A percentile compares a stretch with the other conserved stretches of the same genome.
phyloP scores from a whole-genome alignment of 1,284 basidiomycete species.

The Malassezia sp. region DNA sequence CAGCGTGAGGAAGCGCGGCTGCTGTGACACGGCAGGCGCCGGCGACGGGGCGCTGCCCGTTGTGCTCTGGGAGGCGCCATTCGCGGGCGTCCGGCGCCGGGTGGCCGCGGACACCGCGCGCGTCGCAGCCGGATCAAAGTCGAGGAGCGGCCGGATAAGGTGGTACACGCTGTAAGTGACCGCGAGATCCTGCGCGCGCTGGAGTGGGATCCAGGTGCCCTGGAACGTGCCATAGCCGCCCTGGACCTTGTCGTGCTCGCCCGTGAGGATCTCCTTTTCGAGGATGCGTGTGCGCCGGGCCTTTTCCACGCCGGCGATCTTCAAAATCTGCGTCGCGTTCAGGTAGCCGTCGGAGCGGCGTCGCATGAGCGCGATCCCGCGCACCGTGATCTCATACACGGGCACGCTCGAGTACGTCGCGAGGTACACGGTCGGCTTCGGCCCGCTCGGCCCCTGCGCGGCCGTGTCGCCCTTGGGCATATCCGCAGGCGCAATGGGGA shows the following conservation, averaged over 20 bases:
- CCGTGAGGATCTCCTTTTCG: constrained; percentile 90
- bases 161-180: constrained; percentile 43
- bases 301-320: constrained; percentile 96
- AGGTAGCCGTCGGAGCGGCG: constrained; percentile 76
- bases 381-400: constrained; percentile 54
- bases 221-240: constrained; percentile 99
- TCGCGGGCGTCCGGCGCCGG: not conserved
- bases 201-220: constrained; percentile 67
- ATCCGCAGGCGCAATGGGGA: not conserved
- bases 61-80: not conserved
- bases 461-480: not conserved
- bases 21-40: constrained; percentile 8
- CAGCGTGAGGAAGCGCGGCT: constrained; percentile 32
- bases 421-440: constrained; percentile 38
- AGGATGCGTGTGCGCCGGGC: constrained; percentile 90
- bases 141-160: constrained; percentile 40
- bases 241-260: constrained; percentile 96
- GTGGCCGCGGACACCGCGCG: constrained; percentile 24
- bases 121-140: constrained; percentile 39
- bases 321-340: constrained; percentile 97
- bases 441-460: constrained; percentile 1
- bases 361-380: constrained; percentile 97
- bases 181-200: constrained; percentile 40
- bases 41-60: not conserved
- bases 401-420: constrained; percentile 49